These are phyloP conservation scores for Sporisorium reilianum DNA, from an alignment of 1,284 basidiomycete genomes.

Conservation along the genomic window DNA sequence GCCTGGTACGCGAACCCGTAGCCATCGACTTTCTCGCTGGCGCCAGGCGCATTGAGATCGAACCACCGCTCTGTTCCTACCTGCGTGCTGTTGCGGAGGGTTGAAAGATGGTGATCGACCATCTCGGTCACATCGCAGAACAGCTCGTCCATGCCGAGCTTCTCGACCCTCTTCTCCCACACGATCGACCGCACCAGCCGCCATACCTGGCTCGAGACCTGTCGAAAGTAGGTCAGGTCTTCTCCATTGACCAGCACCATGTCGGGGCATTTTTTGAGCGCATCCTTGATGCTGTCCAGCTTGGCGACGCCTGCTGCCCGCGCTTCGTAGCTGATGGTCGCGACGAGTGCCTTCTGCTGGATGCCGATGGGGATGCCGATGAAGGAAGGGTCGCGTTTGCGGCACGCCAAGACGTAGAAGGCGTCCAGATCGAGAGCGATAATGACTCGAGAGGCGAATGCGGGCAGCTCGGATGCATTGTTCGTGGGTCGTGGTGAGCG, in stretches of 20 bases:
- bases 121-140: constrained; percentile 69
- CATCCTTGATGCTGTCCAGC: constrained; percentile 67
- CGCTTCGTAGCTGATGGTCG: constrained; percentile 70
- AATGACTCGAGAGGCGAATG: constrained; percentile 33
- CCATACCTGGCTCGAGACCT: constrained; percentile 62
- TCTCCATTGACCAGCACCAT: constrained; percentile 70
- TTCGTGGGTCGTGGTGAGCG: neutral
- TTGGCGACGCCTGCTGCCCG: constrained; percentile 67
- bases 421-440: constrained; percentile 57
- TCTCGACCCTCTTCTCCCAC: constrained; percentile 64
- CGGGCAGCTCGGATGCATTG: neutral
- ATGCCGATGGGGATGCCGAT: constrained; percentile 69
- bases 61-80: constrained; percentile 30
- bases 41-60: constrained; percentile 18
- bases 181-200: constrained; percentile 64
- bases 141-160: constrained; percentile 71
- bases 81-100: neutral
- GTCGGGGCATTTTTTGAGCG: constrained; percentile 64
- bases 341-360: constrained; percentile 70
- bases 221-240: constrained; percentile 69
- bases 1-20: constrained; percentile 57
- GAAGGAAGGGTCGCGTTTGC: constrained; percentile 68
- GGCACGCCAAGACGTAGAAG: constrained; percentile 69
- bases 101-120: constrained; percentile 61
- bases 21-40: neutral